Evolutionary conservation across 306 rosid species (phyloP), one percentile per base, ranked within the genome.

Genomic region (Inga leiocalycina): DNA sequence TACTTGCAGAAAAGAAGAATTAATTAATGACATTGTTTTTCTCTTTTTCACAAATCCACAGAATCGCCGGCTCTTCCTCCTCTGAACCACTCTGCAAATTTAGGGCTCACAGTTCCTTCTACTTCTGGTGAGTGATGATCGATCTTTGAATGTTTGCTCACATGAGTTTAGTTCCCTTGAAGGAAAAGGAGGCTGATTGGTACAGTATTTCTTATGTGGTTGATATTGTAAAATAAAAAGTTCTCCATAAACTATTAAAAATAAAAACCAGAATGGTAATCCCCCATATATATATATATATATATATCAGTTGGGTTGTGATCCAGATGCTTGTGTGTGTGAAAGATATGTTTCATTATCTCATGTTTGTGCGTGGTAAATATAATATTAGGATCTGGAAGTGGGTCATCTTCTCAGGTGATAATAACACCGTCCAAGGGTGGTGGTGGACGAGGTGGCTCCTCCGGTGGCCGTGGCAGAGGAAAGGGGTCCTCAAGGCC

Each of bases 1-100:
- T 20, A 11, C 19, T 34, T 35, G 10, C 11, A 17, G 13, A 48
- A 20, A 34, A 0, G 5, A 30, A 67, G 43, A 27, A 19, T 56
- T 8, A 43, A 56, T 9, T 7, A 22, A 44, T 57, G 46, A 41
- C 30, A 15, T 46, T n/a, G 0, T 59, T 51, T 19, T 48, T 73
- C 41, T 10, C 43, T 37, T 48, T 44, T 44, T 73, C 10, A n/a
- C 8, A n/a, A 57, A 41, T 30, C 41, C 54, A 79, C 81, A 87
- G 92, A 79, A 37, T 84, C 86, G 20, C 35, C 32, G 24, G 67
- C 86, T 30, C 80, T 89, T 61, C 89, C 92, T 75, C 92, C 89
- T 37, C 85, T 87, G 39, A 68, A 72, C 32, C 74, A 64, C 72
- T 15, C 88, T 64, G 69, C 80, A 16, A 69, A 61, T 71, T 64